Conservation (phyloP, 2,329 filamentous ascomycete genomes). For the Alternaria ventricosa region DNA sequence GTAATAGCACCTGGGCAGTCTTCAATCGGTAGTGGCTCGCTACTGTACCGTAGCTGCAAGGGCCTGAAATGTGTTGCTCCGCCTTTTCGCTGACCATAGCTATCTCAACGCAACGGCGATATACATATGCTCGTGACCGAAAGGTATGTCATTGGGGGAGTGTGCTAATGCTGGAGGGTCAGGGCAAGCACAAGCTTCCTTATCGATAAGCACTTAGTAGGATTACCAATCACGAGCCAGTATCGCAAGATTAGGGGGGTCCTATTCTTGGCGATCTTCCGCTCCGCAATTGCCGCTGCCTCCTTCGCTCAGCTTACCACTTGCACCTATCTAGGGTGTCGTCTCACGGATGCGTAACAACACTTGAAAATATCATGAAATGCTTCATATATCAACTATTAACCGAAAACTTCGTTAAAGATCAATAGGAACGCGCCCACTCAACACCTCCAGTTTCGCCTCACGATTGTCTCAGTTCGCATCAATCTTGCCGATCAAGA, state of each 20-base stretch:
- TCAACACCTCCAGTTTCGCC: not conserved
- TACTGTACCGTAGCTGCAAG: not conserved
- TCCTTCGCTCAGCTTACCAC: not conserved
- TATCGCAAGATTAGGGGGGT: not conserved
- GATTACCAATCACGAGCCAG: not conserved
- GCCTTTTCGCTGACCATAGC: accelerated
- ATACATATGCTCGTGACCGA: not conserved
- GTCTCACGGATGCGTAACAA: not conserved
- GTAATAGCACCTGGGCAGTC: not conserved
- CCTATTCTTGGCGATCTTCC: not conserved
- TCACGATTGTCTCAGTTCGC: not conserved
- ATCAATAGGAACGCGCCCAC: not conserved
- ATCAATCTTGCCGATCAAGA: slow-evolving; percentile 31
- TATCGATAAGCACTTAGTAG: not conserved
- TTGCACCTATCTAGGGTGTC: not conserved
- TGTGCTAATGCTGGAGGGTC: not conserved
- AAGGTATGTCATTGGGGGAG: not conserved
- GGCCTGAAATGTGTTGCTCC: not conserved
- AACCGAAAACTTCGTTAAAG: not conserved
- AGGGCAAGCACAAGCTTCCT: not conserved
- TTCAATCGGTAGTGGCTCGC: not conserved
- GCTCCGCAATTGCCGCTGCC: not conserved
- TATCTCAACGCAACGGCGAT: not conserved
- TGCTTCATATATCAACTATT: not conserved
- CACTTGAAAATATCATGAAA: not conserved